Percentiles rank a stretch among this genome's conserved stretches.
Evolutionary conservation across 768 basidiomycete genomes (phyloP).

Genomic region (Tulasnella sp.): DNA sequence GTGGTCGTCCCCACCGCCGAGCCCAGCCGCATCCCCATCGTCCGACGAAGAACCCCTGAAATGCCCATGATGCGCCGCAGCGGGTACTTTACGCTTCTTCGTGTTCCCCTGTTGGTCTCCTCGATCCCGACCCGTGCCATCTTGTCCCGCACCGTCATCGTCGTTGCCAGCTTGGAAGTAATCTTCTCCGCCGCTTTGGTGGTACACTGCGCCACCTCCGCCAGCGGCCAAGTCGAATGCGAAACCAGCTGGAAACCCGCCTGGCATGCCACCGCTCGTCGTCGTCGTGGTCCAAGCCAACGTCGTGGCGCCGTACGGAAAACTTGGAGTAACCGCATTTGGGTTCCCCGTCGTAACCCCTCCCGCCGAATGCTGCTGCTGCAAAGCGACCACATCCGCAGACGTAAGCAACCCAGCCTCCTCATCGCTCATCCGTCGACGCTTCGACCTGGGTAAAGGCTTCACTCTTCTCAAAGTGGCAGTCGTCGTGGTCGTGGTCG

Average conservation of each 20-base stretch:
- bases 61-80: slow-evolving; percentile 25
- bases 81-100: slow-evolving; percentile 86
- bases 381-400: background rate
- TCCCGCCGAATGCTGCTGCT: background rate
- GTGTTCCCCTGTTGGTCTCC: slow-evolving; percentile 74
- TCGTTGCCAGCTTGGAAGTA: background rate
- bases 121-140: slow-evolving; percentile 53
- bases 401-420: background rate
- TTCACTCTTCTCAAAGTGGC: background rate
- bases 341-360: background rate
- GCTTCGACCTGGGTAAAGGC: slow-evolving; percentile 15
- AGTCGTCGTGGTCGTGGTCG: background rate
- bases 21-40: slow-evolving; percentile 37
- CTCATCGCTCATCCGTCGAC: slow-evolving; percentile 4
- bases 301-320: background rate
- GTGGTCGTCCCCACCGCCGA: slow-evolving; percentile 30
- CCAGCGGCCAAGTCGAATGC: background rate
- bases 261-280: background rate
- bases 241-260: background rate
- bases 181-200: background rate
- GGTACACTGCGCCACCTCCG: no score
- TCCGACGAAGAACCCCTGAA: slow-evolving; percentile 32
- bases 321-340: background rate
- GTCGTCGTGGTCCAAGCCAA: background rate
- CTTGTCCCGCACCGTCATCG: slow-evolving; percentile 50